Percentiles rank a stretch among this genome's conserved stretches.
Evolutionary conservation across 1,284 basidiomycete species (phyloP).

Genomic region (Cerrena zonata): DNA sequence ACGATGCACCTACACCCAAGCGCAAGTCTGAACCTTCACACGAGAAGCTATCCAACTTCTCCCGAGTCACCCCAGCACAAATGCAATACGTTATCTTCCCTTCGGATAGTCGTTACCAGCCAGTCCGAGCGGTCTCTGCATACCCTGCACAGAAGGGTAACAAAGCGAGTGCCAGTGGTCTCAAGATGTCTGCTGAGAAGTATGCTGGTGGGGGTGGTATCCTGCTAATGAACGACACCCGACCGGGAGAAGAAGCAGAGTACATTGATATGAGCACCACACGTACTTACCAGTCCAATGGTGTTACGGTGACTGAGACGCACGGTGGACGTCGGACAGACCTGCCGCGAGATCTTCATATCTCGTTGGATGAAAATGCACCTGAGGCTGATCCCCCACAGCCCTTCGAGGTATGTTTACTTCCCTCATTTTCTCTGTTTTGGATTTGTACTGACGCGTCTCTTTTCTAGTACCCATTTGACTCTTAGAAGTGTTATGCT

Average conservation of each 20-base stretch:
- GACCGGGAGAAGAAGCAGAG: constrained; percentile 61
- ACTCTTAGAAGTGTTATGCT: constrained; percentile 45
- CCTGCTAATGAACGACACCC: constrained; percentile 67
- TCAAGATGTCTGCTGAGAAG: constrained; percentile 38
- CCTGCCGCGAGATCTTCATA: constrained; percentile 35
- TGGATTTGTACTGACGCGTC: constrained; percentile 9
- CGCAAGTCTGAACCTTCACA: constrained; percentile 57
- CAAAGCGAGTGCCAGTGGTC: constrained; percentile 27
- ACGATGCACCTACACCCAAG: constrained; percentile 58
- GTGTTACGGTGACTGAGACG: constrained; percentile 20
- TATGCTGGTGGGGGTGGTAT: constrained; percentile 80
- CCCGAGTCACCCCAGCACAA: constrained; percentile 89
- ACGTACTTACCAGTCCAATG: constrained; percentile 18
- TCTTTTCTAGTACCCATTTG: constrained; percentile 54
- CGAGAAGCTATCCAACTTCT: constrained; percentile 82
- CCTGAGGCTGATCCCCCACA: constrained; percentile 76
- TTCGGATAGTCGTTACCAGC: constrained; percentile 73
- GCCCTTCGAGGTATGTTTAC: constrained; percentile 66
- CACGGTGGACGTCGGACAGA: constrained; percentile 14
- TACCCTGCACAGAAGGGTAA: constrained; percentile 35
- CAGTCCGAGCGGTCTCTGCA: constrained; percentile 78
- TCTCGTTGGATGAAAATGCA: constrained; percentile 62
- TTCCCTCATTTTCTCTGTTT: constrained; percentile 5
- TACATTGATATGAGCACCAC: constrained; percentile 68
- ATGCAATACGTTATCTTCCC: constrained; percentile 82